phyloP scores from a whole-genome alignment of 2,329 filamentous ascomycete genomes.

The Calycina herbarum region DNA sequence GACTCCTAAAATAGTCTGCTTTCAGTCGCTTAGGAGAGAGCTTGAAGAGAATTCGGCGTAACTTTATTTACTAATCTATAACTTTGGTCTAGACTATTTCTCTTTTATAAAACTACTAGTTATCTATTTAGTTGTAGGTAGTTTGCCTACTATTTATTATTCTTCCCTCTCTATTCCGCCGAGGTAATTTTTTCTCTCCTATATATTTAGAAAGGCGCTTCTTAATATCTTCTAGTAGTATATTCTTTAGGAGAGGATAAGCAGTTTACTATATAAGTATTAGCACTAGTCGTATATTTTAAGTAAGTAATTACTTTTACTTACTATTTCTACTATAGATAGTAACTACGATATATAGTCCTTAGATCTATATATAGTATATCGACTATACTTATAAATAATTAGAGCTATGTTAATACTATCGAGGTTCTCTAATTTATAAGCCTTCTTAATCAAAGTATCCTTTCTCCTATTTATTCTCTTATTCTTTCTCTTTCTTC shows the following conservation, averaged over 20 bases:
- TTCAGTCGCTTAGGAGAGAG: background rate
- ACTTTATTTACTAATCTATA: constrained; percentile 10
- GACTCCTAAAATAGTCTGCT: constrained; percentile 13
- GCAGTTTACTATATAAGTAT: constrained; percentile 1
- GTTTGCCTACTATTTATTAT: constrained; percentile 2
- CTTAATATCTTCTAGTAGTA: too few species aligned
- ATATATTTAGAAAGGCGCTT: too few species aligned
- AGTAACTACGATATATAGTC: background rate
- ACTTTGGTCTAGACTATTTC: constrained; percentile 10
- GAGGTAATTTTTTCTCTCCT: too few species aligned
- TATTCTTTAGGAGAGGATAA: constrained; percentile 5
- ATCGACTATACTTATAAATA: constrained; percentile 2
- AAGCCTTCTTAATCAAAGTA: too few species aligned
- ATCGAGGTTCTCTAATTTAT: constrained; percentile 2
- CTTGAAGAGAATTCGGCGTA: constrained; percentile 13
- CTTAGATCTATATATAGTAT: constrained; percentile 2
- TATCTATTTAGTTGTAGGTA: background rate
- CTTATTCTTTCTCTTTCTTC: too few species aligned
- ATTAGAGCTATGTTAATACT: constrained; percentile 1
- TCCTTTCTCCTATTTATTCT: too few species aligned
- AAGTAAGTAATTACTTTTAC: constrained; percentile 1
- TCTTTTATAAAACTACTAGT: constrained; percentile 13
- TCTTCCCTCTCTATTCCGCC: too few species aligned
- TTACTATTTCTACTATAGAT: constrained; percentile 6
- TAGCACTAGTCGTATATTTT: constrained; percentile 2